Percentiles rank a stretch among this genome's conserved stretches.
phyloP scores from a whole-genome alignment of 495 filamentous ascomycete species.

The Podospora comata region DNA sequence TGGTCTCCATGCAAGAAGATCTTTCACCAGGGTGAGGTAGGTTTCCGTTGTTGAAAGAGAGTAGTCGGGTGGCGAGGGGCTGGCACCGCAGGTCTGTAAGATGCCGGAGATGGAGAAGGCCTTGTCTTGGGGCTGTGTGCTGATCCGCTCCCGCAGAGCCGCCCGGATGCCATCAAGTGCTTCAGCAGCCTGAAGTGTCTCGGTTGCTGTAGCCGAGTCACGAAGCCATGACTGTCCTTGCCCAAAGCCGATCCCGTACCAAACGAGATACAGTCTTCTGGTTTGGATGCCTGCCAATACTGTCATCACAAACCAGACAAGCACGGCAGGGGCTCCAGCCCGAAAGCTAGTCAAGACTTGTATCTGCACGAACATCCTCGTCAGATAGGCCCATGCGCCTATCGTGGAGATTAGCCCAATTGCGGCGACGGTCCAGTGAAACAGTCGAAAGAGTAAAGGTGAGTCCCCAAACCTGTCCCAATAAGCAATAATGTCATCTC shows the following conservation, averaged over 20 bases:
- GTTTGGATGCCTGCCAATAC: background rate
- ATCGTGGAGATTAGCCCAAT: too few relatives aligned
- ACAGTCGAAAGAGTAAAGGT: too few relatives aligned
- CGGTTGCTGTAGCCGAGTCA: too few relatives aligned
- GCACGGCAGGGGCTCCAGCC: too few relatives aligned
- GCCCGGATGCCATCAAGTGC: slow-evolving; percentile 9
- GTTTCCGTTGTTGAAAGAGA: background rate
- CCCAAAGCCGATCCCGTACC: background rate
- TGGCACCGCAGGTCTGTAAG: slow-evolving; percentile 7
- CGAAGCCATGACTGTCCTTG: background rate
- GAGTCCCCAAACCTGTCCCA: too few relatives aligned
- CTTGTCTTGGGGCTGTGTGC: slow-evolving; percentile 10
- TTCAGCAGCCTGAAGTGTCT: too few relatives aligned
- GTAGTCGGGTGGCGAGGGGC: slow-evolving; percentile 13
- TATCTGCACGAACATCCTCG: too few relatives aligned
- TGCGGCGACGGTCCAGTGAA: too few relatives aligned
- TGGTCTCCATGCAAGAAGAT: slow-evolving; percentile 3
- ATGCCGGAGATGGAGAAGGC: slow-evolving; percentile 13
- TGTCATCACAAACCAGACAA: background rate
- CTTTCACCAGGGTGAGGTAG: slow-evolving; percentile 3
- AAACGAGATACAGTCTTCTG: background rate
- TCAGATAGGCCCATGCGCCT: too few relatives aligned
- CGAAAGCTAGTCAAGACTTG: too few relatives aligned
- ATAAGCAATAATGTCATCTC: slow-evolving; percentile 1
- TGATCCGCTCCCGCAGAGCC: slow-evolving; percentile 12